These are phyloP conservation scores for Chlamydomonas applanata DNA, from an alignment of 139 green algal genomes.

Conservation along the genomic window DNA sequence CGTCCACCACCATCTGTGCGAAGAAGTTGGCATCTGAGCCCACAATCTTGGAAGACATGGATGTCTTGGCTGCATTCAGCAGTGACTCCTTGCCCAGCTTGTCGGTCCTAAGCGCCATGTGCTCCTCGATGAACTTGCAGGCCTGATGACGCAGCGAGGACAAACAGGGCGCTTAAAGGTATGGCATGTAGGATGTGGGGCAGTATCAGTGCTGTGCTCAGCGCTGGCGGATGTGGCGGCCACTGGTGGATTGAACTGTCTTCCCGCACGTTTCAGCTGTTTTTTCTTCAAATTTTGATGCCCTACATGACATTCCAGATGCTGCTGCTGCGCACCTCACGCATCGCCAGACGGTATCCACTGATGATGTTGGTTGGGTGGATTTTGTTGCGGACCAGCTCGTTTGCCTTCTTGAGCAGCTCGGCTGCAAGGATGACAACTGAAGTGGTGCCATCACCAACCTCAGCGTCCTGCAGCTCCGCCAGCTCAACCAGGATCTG, in stretches of 20 bases:
- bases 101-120: slow-evolving; percentile 76
- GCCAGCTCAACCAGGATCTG: slow-evolving; percentile 99
- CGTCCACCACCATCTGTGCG: slow-evolving; percentile 83
- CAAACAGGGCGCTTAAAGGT: neutral
- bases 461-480: slow-evolving; percentile 96
- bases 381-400: slow-evolving; percentile 93
- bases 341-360: slow-evolving; percentile 94
- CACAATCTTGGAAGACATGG: slow-evolving; percentile 95
- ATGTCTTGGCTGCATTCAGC: slow-evolving; percentile 84
- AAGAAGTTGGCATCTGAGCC: slow-evolving; percentile 89
- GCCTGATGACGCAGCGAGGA: slow-evolving; percentile 52
- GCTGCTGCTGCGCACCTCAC: slow-evolving; percentile 65
- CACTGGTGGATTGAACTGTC: no score
- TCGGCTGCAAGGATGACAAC: slow-evolving; percentile 98
- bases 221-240: neutral
- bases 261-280: no score
- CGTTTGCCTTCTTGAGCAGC: slow-evolving; percentile 93
- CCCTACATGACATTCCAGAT: no score
- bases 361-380: slow-evolving; percentile 98
- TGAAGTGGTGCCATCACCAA: slow-evolving; percentile 96
- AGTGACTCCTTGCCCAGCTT: slow-evolving; percentile 82
- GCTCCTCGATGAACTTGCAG: slow-evolving; percentile 89
- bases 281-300: no score
- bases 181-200: no score
- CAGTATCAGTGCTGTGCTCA: no score